Evolutionary conservation across 306 rosid species (phyloP).

Genomic region (Canavalia gladiata): DNA sequence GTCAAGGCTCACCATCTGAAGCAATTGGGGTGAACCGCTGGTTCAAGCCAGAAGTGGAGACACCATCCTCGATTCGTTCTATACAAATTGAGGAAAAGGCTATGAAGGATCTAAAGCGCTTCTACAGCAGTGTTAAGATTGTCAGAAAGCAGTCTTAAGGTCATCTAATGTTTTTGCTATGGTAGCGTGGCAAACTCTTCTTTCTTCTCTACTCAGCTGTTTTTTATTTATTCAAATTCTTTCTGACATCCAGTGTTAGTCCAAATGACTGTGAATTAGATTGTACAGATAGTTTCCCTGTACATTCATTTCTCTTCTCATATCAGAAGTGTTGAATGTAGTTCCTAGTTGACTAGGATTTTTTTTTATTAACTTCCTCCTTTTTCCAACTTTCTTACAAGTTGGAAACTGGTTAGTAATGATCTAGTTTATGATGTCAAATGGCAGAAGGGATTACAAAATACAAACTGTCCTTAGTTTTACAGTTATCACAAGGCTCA

Average conservation of each 20-base stretch:
- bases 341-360: conserved; percentile 35
- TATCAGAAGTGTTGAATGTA: conserved; percentile 9
- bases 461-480: conserved; percentile 17
- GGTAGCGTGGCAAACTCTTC: conserved; percentile 44
- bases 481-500: conserved; percentile 36
- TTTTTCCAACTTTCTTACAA: conserved; percentile 33
- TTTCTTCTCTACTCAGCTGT: conserved; percentile 2
- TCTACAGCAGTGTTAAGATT: conserved; percentile 87
- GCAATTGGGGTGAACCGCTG: conserved; percentile 75
- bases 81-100: conserved; percentile 98
- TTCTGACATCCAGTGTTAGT: neutral
- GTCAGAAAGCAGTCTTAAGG: conserved; percentile 64
- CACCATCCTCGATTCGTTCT: conserved; percentile 87
- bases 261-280: conserved; percentile 52
- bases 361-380: neutral
- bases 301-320: conserved; percentile 47
- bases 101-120: conserved; percentile 96
- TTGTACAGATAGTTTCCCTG: conserved; percentile 59
- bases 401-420: conserved; percentile 52
- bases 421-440: conserved; percentile 38
- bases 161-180: conserved; percentile 16
- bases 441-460: neutral
- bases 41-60: conserved; percentile 87
- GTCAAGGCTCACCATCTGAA: conserved; percentile 89
- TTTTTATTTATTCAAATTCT: neutral